Evolutionary conservation across 176 grass and related monocot genomes (phyloP), one percentile per base, ranked within the genome.

Genomic region (Tillandsia leiboldiana): DNA sequence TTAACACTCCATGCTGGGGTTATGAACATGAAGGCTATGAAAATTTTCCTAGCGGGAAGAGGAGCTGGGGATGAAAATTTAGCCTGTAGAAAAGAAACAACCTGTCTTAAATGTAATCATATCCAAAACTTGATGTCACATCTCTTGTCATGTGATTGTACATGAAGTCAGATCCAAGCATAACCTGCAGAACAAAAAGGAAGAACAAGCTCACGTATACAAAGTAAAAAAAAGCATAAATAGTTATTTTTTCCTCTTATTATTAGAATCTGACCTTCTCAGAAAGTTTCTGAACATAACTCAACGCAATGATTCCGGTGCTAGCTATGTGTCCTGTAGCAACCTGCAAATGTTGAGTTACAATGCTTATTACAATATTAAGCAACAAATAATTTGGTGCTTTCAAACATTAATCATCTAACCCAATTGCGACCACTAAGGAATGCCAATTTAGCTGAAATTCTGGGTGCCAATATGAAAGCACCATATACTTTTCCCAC

Each of bases 21-120:
- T 1, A 24, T 24, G 24, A 24, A 24, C 1, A 24, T 24, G 24
- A 42, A 42, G 33, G 33, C 3, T 42, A 42, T 49, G 22, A 11
- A 66, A n/a, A 70, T 73, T 69, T 17, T 69, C 66, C 66, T 24
- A 12, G 15, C 69, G 48, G 29, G 57, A 26, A 14, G 53, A 66
- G 49, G 50, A 26, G 20, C 26, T 29, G 26, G 51, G 64, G 11
- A 70, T 68, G 5, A 29, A 49, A 65, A 53, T 72, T 10, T 63
- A 71, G 28, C 29, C 48, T 65, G 33, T 1, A 80, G 53, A 56
- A 77, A 76, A 64, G 58, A 50, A 77, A 54, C 10, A 50, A 88
- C 91, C 85, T 96, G 84, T 81, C 91, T 80, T 70, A 96, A 78
- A 83, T 84, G 82, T 96, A 96, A 68, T 91, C 78, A 73, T 96